These are phyloP conservation scores for Vaccinium myrtillus DNA, from an alignment of 148 eudicot species.

Conservation along the genomic window DNA sequence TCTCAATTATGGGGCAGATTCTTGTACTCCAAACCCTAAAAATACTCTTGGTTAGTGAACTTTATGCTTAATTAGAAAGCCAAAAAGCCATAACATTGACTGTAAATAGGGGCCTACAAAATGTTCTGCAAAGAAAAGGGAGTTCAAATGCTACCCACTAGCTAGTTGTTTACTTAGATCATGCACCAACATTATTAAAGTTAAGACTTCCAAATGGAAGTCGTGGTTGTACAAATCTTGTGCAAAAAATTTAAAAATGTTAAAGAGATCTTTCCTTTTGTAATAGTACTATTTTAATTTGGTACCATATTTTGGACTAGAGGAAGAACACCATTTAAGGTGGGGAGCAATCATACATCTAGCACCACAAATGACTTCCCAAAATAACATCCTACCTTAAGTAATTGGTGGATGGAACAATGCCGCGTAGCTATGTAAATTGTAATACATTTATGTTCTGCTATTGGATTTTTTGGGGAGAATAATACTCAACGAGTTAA, in stretches of 20 bases:
- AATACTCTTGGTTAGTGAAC: conserved; percentile 1
- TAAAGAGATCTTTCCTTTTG: background rate
- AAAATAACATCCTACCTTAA: background rate
- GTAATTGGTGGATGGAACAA: background rate
- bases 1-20: conserved; percentile 2
- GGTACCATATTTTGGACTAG: background rate
- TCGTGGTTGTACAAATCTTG: conserved; percentile 16
- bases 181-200: conserved; percentile 5
- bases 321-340: background rate
- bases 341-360: background rate
- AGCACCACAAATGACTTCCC: background rate
- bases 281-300: background rate
- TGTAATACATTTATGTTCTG: no score
- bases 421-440: no score
- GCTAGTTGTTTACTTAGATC: conserved; percentile 27
- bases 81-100: conserved; percentile 29
- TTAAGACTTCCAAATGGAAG: background rate
- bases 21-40: background rate
- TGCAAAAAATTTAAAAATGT: background rate
- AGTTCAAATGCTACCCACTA: conserved; percentile 31
- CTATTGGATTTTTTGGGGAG: no score
- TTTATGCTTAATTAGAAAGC: conserved; percentile 8
- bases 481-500: no score
- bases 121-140: conserved; percentile 10
- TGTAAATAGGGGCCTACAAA: conserved; percentile 9